Evolutionary conservation across 441 rosid species (phyloP).

Genomic region (Croton setiger): DNA sequence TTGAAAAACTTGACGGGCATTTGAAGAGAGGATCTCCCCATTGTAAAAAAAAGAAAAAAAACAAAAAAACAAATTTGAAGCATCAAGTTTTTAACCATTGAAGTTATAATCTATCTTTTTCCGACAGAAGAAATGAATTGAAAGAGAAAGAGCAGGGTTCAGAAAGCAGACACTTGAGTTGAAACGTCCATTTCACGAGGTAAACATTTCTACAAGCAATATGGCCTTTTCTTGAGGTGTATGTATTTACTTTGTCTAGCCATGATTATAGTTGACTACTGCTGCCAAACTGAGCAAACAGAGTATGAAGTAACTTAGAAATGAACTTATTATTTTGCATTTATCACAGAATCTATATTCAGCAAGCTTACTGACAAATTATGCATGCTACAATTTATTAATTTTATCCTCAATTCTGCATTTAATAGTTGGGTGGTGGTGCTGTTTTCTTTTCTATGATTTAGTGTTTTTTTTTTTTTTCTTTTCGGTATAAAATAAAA

Average conservation of each 20-base stretch:
- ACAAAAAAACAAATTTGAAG: too few relatives aligned
- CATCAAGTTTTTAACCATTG: constrained; percentile 2
- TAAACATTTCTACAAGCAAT: constrained; percentile 12
- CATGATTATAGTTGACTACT: not conserved
- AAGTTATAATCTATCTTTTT: not conserved
- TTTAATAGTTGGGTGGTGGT: not conserved
- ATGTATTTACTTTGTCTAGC: not conserved
- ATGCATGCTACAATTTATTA: not conserved
- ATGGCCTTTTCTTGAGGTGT: not conserved
- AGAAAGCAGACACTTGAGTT: constrained; percentile 10
- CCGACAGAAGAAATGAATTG: not conserved
- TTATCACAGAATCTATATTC: not conserved
- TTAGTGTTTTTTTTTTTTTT: not conserved
- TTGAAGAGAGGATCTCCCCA: not conserved
- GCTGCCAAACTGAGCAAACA: not conserved
- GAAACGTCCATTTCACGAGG: constrained; percentile 15
- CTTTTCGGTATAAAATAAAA: not conserved
- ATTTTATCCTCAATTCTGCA: constrained; percentile 1
- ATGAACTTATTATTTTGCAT: not conserved
- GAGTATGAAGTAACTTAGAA: not conserved
- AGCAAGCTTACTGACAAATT: not conserved
- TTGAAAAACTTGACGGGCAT: constrained; percentile 1
- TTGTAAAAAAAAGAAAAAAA: not conserved
- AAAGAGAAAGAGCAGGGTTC: not conserved
- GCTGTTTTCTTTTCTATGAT: not conserved